These are phyloP conservation scores for Flaveria floridana DNA, from an alignment of 140 eudicot species.

Conservation along the genomic window DNA sequence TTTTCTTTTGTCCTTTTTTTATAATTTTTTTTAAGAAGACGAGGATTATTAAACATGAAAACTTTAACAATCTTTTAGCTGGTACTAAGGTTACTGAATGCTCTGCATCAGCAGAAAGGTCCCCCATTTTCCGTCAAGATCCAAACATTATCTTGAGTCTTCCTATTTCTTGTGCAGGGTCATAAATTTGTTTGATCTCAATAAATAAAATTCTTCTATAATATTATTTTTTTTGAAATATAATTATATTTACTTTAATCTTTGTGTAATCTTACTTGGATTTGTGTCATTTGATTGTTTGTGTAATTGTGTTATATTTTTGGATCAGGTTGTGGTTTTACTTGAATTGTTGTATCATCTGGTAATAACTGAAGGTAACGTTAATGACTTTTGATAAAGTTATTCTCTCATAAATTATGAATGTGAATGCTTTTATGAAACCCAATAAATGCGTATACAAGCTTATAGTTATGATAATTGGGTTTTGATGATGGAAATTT, in stretches of 20 bases:
- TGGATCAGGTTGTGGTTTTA: constrained; percentile 14
- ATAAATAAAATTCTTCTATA: not conserved
- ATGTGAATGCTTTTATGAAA: constrained; percentile 32
- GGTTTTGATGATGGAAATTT: constrained; percentile 17
- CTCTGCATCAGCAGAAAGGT: constrained; percentile 29
- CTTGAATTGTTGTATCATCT: constrained; percentile 19
- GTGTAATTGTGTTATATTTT: constrained; percentile 17
- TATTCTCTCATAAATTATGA: constrained; percentile 15
- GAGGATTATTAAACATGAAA: not conserved
- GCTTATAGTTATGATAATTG: constrained; percentile 22
- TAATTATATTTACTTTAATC: not conserved
- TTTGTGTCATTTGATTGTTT: not conserved
- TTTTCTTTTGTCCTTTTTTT: not conserved
- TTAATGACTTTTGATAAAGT: constrained; percentile 13
- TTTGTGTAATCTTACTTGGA: constrained; percentile 14
- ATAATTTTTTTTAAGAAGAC: constrained; percentile 6
- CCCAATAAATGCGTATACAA: constrained; percentile 30
- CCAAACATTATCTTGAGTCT: constrained; percentile 20
- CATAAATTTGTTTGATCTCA: not conserved
- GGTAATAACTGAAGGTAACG: constrained; percentile 17
- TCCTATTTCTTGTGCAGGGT: constrained; percentile 16
- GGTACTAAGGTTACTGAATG: constrained; percentile 32
- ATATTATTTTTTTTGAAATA: not conserved
- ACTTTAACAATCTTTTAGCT: constrained; percentile 19
- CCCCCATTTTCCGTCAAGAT: constrained; percentile 27